Conservation (phyloP, 345 rosid genomes). For the Erucastrum elatum region DNA sequence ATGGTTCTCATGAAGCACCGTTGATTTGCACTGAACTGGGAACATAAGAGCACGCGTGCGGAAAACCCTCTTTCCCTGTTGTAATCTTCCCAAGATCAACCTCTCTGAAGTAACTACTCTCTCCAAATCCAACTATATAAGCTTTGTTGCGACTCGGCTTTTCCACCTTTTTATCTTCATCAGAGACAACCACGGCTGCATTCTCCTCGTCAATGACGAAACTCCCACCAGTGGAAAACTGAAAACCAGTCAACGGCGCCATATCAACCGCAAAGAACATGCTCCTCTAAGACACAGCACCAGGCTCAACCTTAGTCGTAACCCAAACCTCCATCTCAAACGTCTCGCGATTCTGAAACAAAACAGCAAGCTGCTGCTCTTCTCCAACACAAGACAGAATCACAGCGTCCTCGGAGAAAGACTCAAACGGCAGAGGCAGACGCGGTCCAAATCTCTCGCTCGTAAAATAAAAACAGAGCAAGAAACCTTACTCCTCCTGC, state of each 20-base stretch:
- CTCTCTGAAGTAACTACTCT: background rate
- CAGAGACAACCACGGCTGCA: background rate
- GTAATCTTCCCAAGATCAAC: slow-evolving; percentile 9
- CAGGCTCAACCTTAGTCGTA: background rate
- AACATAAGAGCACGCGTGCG: slow-evolving; percentile 6
- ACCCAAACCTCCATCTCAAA: slow-evolving; percentile 4
- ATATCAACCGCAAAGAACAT: background rate
- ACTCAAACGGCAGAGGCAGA: background rate
- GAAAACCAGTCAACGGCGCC: background rate
- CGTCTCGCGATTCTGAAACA: background rate
- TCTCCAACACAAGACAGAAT: background rate
- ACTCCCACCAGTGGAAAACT: background rate
- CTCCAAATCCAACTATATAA: slow-evolving; percentile 11
- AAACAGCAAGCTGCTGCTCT: slow-evolving; percentile 4
- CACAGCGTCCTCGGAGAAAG: background rate
- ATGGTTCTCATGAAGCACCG: background rate
- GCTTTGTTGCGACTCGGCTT: background rate
- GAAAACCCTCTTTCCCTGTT: background rate
- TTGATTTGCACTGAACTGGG: slow-evolving; percentile 14
- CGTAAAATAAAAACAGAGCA: slow-evolving; percentile 7
- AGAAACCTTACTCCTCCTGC: background rate
- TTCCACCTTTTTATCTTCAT: background rate
- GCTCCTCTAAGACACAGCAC: background rate
- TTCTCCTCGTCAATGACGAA: background rate
- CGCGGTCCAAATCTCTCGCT: background rate